Evolutionary conservation across 108 stramenopile species (phyloP), one percentile per base, ranked within the genome.

Genomic region (Discostella pseudostelligera): DNA sequence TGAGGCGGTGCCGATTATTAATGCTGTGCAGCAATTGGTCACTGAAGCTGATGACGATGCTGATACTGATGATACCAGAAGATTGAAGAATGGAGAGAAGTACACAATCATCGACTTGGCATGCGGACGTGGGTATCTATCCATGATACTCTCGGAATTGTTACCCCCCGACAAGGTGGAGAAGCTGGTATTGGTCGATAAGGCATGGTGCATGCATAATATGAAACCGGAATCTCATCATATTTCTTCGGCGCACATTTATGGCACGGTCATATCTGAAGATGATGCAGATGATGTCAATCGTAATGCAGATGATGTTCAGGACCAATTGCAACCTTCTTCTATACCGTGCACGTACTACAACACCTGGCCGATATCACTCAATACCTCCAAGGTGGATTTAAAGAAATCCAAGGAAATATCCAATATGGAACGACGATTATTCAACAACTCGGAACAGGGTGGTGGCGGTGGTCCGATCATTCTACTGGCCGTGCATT

Each of bases 181-280:
- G 46, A 64, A 68, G 40, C 61, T 79, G 51, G 66, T 83, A 17
- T 49, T 87, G 36, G 72, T 87, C 16, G 85, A 87, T 62, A 84
- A 82, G 59, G 73, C 73, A 54, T 87, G 83, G 83, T 79, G 83
- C 11, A 68, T 86, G 76, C 72, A 78, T 35, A 64, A 78, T 39
- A 21, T 39, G 4, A 39, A 36, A 14, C 62, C 50, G 8, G 16
- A 67, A 53, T 73, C 81, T 43, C 81, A 82, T 69, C 82, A 86
- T 39, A 86, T 84, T 32, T 71, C 60, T 22, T 87, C 83, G 86
- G 72, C 80, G 1, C 81, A 86, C 50, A 76, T 83, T 22, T 83
- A 83, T 49, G 84, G 79, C n/a, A 62, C 43, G 10, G 7, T 47
- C 9, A 55, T 17, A 11, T 5, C 32, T 5, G 5, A 3, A 32